Evolutionary conservation across 208 protist species (phyloP).

Genomic region (Wallacemonas sp.): DNA sequence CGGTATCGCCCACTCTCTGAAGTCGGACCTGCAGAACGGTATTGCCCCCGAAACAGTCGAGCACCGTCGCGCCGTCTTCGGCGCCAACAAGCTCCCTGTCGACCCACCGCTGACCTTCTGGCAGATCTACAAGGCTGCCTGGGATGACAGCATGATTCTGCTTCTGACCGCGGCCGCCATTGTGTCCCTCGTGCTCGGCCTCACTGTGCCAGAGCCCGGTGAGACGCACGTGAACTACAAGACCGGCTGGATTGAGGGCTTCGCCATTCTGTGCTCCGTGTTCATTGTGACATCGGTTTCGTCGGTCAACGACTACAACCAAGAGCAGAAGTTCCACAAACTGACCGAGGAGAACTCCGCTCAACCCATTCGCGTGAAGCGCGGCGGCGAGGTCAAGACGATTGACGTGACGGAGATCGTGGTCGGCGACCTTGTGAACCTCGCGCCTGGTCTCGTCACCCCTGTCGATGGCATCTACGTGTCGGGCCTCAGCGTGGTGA

Average conservation of each 20-base stretch:
- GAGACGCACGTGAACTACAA: constrained; percentile 63
- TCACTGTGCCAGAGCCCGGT: constrained; percentile 75
- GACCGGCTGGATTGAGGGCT: constrained; percentile 96
- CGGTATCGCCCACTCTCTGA: constrained; percentile 50
- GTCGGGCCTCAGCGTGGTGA: constrained; percentile 64
- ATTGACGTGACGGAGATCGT: constrained; percentile 93
- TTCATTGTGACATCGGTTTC: constrained; percentile 94
- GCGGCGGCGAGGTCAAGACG: constrained; percentile 69
- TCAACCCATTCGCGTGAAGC: constrained; percentile 83
- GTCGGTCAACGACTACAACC: constrained; percentile 95
- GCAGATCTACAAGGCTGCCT: constrained; percentile 72
- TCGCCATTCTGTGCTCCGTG: constrained; percentile 96
- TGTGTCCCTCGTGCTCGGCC: constrained; percentile 72
- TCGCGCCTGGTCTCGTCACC: constrained; percentile 89
- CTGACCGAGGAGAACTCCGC: constrained; percentile 93
- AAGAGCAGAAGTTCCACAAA: constrained; percentile 95
- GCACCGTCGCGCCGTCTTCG: constrained; percentile 47
- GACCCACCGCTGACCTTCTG: constrained; percentile 81
- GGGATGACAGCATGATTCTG: constrained; percentile 82
- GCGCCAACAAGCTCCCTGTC: constrained; percentile 69
- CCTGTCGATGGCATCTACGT: constrained; percentile 95
- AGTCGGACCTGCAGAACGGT: constrained; percentile 43
- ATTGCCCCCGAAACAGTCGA: constrained; percentile 31
- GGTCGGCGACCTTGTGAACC: constrained; percentile 95
- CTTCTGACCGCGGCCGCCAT: constrained; percentile 65